Base-by-base conservation (phyloP, 2,329 filamentous ascomycete species). In the Phyllosticta citriasiana region DNA sequence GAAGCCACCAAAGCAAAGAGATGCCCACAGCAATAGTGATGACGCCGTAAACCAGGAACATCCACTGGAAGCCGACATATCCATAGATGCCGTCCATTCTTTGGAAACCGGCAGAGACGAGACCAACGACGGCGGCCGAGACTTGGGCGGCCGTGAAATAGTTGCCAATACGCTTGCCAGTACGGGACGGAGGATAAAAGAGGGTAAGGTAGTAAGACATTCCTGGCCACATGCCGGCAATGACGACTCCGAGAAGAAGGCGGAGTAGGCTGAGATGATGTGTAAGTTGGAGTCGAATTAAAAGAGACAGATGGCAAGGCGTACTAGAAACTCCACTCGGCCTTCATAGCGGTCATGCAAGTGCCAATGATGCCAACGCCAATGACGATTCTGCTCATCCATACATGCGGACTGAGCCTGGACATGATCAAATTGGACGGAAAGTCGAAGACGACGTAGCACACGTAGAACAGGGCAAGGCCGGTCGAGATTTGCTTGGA, bases 161-260 rank as follows among this genome's bases (percentile, higher is more conserved):
- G 71, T 88, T 84, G 47, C 91, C 91, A 65, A 96, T 95, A 50
- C 91, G 83, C 77, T 94, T 95, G 14, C 89, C 91, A 1, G 88
- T 94, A 12, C 89, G 83, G 5, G 88, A 89, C 0, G 91, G 91
- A 6, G 91, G 91, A 70, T 96, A 96, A 78, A 96, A 96, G 7
- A 96, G 80, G 0, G 91, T 95, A 55, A 96, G 80, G 70, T 96
- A 96, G 73, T 94, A 94, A 9, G 90, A 85, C 91, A 96, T 96
- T 57, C 91, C 91, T 0, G 91, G 91, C 91, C 91, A 96, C 87
- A 96, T 91, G 55, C 91, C 91, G 1, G 91, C 91, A 71, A 92
- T 92, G 25, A 96, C 91, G 14, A 94, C 82, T 55, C 91, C 91
- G 6, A 96, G 83, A 10, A 96, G 80, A 61, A 96, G 87, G 7